phyloP scores from a whole-genome alignment of 1,284 basidiomycete genomes.

The Cutaneotrichosporon sp. region DNA sequence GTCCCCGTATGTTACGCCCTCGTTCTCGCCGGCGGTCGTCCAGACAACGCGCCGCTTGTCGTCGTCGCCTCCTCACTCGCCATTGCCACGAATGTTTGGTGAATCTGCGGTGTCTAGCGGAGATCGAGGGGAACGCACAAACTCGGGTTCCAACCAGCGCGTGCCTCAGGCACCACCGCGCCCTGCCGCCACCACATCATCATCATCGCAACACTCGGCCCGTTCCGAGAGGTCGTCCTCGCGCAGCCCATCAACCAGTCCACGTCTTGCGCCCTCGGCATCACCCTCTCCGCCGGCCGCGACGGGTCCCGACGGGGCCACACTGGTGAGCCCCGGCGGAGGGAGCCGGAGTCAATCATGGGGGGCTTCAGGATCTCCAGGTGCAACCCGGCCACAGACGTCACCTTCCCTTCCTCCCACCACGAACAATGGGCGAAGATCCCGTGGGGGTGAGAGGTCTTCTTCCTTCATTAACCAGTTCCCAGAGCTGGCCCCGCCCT shows the following conservation, averaged over 20 bases:
- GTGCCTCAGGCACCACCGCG: neutral
- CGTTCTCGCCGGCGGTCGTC: conserved; percentile 44
- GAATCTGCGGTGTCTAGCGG: neutral
- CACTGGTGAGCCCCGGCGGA: conserved; percentile 4
- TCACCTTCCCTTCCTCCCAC: conserved; percentile 1
- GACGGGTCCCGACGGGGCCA: neutral
- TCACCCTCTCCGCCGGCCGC: neutral
- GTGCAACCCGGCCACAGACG: conserved; percentile 3
- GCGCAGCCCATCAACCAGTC: neutral
- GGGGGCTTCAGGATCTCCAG: neutral
- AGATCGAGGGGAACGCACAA: neutral
- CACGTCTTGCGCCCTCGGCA: neutral
- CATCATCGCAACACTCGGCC: neutral
- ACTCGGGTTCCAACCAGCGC: neutral
- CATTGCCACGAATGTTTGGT: conserved; percentile 2
- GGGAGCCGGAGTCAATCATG: conserved; percentile 2
- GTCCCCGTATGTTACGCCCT: conserved; percentile 47
- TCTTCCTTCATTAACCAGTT: conserved; percentile 17
- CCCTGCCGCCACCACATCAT: neutral
- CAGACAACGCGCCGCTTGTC: conserved; percentile 15
- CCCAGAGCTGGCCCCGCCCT: conserved; percentile 18
- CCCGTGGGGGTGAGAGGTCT: conserved; percentile 5
- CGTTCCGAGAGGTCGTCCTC: neutral
- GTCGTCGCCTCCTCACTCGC: conserved; percentile 10
- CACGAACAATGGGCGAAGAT: conserved; percentile 1